phyloP scores from a whole-genome alignment of 441 rosid genomes.

The Sinapis alba region DNA sequence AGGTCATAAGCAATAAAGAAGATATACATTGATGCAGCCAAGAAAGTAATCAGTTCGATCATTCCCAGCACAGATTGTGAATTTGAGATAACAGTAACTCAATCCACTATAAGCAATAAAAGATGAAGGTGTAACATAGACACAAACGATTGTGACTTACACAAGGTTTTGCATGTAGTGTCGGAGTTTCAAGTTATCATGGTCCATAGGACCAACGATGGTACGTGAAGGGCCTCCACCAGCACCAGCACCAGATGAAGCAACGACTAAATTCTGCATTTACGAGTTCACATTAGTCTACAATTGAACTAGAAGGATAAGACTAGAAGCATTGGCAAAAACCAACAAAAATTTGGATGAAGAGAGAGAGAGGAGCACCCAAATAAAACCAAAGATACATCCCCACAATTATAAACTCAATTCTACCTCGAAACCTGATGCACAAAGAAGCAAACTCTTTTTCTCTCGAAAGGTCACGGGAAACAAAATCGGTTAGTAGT shows the following conservation, averaged over 20 bases:
- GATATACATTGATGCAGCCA: neutral
- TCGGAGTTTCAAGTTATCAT: conserved; percentile 60
- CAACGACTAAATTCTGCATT: conserved; percentile 64
- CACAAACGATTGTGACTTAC: conserved; percentile 52
- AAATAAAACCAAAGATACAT: neutral
- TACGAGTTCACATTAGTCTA: conserved; percentile 72
- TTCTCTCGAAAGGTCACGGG: neutral
- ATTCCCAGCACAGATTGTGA: conserved; percentile 1
- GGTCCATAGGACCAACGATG: conserved; percentile 42
- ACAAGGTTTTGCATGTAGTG: conserved; percentile 57
- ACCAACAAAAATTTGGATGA: neutral
- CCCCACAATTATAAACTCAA: neutral
- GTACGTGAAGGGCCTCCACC: conserved; percentile 36
- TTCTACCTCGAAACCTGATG: conserved; percentile 24
- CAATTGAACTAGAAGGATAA: conserved; percentile 4
- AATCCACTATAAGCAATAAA: neutral
- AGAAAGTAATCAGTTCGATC: neutral
- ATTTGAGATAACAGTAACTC: conserved; percentile 9
- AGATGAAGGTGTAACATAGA: neutral
- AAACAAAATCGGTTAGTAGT: neutral
- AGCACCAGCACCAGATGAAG: conserved; percentile 22
- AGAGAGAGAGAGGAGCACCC: conserved; percentile 17
- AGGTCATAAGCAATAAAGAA: conserved; percentile 12
- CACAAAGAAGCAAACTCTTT: conserved; percentile 19
- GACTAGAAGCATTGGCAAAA: conserved; percentile 3